Base-by-base conservation (phyloP, 768 basidiomycete genomes). In the Pisolithus sp. region DNA sequence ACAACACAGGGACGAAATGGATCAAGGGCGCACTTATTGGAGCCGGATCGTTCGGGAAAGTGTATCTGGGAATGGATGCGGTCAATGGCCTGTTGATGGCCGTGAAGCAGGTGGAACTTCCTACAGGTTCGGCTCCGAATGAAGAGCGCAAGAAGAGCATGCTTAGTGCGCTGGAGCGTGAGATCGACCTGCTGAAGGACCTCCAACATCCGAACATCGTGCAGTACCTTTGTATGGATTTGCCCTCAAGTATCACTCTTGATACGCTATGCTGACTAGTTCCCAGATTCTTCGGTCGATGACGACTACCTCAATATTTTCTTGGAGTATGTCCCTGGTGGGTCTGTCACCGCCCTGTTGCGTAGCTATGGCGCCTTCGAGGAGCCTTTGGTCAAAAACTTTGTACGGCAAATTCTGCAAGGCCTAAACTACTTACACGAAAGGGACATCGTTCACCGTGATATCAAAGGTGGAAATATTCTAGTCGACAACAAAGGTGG, bases 381-480 rank as follows among this genome's bases (percentile, higher is more conserved):
- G 65, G 94, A 97, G 63, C 77, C 85, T 0, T 78, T 97, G 4
- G 92, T 95, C 40, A 85, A 87, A 58, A 94, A 90, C 62, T 97
- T 94, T 66, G 89, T 94, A 46, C 80, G 89, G 21, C 94, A 96
- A 67, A 95, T 95, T 56, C 73, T 94, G 40, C 82, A 83, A 46
- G 93, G 93, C 10, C 77, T 97, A 49, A 81, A 85, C 62, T 97
- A 96, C 59, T 78, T 97, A 10, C 93, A 97, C 58, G 89, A 91
- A 59, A 81, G 89, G 12, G 92, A 89, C 58, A 96, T 97, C 67
- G 93, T 97, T 52, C 93, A 97, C 69, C 88, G 93, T 10, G 96
- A 99, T 63, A 99, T 99, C 75, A 99, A 99, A 64, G 96, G 96
- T 20, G 96, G 90, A 36, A 98, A 99, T 66, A 96, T 99, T 51